Percentiles rank a stretch among this genome's conserved stretches.
phyloP scores from a whole-genome alignment of 2,329 filamentous ascomycete genomes.

The Botrytis fragariae region DNA sequence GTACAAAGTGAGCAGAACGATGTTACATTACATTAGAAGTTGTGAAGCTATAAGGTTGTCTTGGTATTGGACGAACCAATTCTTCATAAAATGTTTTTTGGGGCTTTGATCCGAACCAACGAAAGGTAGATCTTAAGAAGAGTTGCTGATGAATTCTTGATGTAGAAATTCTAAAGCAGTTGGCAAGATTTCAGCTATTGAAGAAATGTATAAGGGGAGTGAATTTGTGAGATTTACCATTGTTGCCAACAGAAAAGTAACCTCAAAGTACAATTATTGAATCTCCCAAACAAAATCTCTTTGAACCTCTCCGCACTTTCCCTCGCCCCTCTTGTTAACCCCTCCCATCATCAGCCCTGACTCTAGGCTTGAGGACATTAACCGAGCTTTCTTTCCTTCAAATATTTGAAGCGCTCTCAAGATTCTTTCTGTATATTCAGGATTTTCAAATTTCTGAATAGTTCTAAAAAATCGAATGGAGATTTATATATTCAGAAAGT shows the following conservation, averaged over 20 bases:
- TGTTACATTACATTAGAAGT: too few species aligned
- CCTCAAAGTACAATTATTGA: not conserved
- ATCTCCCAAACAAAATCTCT: not conserved
- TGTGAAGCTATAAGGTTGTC: too few species aligned
- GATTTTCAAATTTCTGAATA: not conserved
- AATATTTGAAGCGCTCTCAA: not conserved
- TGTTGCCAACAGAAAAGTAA: not conserved
- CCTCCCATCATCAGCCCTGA: not conserved
- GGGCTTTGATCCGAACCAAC: not conserved
- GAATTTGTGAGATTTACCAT: not conserved
- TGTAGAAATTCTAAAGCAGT: not conserved
- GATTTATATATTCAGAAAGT: not conserved
- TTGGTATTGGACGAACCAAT: not conserved
- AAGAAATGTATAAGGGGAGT: not conserved
- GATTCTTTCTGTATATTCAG: not conserved
- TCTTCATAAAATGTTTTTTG: not conserved
- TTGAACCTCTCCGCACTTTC: not conserved
- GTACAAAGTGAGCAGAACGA: too few species aligned
- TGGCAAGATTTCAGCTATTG: not conserved
- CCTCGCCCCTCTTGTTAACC: not conserved
- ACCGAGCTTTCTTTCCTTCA: not conserved
- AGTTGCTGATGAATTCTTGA: not conserved
- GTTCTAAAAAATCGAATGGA: not conserved
- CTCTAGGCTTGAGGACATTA: not conserved
- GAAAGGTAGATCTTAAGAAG: not conserved